Conservation (phyloP, 768 basidiomycete genomes). For the Botryobasidium botryosum region DNA sequence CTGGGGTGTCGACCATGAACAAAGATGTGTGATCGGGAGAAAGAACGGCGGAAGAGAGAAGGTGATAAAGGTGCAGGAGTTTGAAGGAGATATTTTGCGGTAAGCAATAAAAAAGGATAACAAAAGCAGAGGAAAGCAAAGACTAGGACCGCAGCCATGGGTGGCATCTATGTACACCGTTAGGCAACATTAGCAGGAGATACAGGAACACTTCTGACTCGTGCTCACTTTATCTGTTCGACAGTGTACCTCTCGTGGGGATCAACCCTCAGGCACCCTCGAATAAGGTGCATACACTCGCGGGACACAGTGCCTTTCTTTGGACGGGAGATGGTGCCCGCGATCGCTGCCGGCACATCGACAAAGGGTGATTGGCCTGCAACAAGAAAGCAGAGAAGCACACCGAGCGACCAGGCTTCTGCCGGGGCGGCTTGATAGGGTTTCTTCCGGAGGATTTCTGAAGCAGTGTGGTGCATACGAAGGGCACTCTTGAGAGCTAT, state of each 20-base stretch:
- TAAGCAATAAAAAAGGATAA: no score
- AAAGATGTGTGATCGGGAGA: no score
- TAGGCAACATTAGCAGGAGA: no score
- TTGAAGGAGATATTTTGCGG: no score
- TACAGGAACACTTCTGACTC: no score
- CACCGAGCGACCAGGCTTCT: slow-evolving; percentile 28
- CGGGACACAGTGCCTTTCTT: slow-evolving; percentile 12
- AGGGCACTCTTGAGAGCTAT: background rate
- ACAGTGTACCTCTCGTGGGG: slow-evolving; percentile 16
- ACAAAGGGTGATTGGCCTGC: slow-evolving; percentile 25
- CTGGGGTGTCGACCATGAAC: no score
- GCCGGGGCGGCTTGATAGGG: slow-evolving; percentile 23
- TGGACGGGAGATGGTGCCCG: slow-evolving; percentile 13
- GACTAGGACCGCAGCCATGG: no score
- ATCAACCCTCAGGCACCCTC: slow-evolving; percentile 16
- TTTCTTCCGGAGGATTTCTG: slow-evolving; percentile 23
- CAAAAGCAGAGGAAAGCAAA: no score
- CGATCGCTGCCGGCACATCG: slow-evolving; percentile 12
- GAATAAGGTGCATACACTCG: slow-evolving; percentile 16
- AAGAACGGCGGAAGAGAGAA: no score
- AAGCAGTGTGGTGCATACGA: background rate
- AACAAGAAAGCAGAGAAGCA: slow-evolving; percentile 25
- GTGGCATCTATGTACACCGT: no score
- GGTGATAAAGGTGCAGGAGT: no score
- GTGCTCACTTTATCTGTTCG: slow-evolving; percentile 15